A percentile compares a stretch with the other conserved stretches of the same genome.
Conservation (phyloP, 1,284 basidiomycete species). For the Cutaneotrichosporon sp. region DNA sequence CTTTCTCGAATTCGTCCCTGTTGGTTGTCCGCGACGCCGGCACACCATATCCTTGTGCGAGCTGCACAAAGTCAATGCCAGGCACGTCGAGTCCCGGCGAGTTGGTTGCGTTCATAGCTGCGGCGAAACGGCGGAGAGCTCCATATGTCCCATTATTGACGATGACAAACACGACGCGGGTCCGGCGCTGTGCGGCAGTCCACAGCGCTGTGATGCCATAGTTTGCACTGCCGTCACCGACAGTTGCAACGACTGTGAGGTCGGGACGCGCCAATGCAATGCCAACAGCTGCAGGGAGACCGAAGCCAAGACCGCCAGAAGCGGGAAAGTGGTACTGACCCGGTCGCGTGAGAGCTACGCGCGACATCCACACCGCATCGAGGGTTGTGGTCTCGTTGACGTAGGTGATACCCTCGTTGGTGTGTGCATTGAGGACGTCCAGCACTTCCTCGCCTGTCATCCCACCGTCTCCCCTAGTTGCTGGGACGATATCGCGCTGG, state of each 20-base stretch:
- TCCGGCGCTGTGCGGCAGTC: slow-evolving; percentile 12
- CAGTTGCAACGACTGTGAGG: slow-evolving; percentile 17
- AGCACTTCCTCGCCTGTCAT: slow-evolving; percentile 19
- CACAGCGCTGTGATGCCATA: slow-evolving; percentile 19
- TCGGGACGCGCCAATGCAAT: slow-evolving; percentile 16
- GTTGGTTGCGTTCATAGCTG: slow-evolving; percentile 8
- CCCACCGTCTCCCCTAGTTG: background rate
- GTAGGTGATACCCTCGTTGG: slow-evolving; percentile 9
- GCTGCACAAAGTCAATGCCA: slow-evolving; percentile 20
- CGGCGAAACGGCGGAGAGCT: slow-evolving; percentile 18
- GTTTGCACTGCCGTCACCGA: slow-evolving; percentile 23
- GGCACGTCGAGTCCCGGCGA: slow-evolving; percentile 18
- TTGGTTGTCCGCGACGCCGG: slow-evolving; percentile 2
- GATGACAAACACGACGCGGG: slow-evolving; percentile 21
- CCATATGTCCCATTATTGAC: slow-evolving; percentile 21
- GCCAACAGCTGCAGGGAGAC: slow-evolving; percentile 18
- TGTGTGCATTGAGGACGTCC: slow-evolving; percentile 7
- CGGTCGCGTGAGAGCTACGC: background rate
- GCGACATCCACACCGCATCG: slow-evolving; percentile 12
- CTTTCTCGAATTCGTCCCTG: slow-evolving; percentile 14
- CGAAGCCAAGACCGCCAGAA: slow-evolving; percentile 22
- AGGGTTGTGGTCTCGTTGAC: slow-evolving; percentile 24
- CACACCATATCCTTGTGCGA: slow-evolving; percentile 22
- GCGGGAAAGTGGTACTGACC: slow-evolving; percentile 22
- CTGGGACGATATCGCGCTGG: background rate